Percentiles rank a stretch among this genome's conserved stretches.
Conservation (phyloP, 495 filamentous ascomycete genomes). For the Daldinia loculata region DNA sequence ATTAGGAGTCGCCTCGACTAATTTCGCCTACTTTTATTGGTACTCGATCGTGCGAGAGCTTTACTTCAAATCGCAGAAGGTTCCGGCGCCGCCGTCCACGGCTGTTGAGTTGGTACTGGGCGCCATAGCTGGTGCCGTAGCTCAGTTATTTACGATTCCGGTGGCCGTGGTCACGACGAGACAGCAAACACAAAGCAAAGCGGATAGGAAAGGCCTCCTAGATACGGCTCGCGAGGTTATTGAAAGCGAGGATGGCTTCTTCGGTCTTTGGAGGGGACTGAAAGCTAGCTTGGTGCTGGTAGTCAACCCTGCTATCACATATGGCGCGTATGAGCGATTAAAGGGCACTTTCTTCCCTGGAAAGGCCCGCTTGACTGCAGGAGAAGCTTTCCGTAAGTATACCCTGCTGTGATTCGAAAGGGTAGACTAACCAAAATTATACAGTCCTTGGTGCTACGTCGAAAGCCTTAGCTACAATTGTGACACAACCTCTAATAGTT, state of each 20-base stretch:
- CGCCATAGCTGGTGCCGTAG: slow-evolving; percentile 87
- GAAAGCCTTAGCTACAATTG: slow-evolving; percentile 90
- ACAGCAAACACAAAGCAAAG: slow-evolving; percentile 89
- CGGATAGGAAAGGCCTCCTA: slow-evolving; percentile 83
- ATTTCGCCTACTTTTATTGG: slow-evolving; percentile 99
- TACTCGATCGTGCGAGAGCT: slow-evolving; percentile 87
- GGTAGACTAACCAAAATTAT: slow-evolving; percentile 21
- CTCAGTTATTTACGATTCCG: slow-evolving; percentile 95
- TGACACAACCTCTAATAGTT: slow-evolving; percentile 95
- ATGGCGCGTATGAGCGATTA: slow-evolving; percentile 93
- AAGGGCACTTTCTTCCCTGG: slow-evolving; percentile 81
- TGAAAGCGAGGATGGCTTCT: slow-evolving; percentile 86
- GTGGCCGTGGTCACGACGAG: slow-evolving; percentile 94
- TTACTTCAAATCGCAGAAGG: slow-evolving; percentile 74
- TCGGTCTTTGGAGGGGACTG: slow-evolving; percentile 91
- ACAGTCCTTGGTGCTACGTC: slow-evolving; percentile 91
- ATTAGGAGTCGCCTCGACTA: slow-evolving; percentile 92
- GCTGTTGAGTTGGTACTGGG: slow-evolving; percentile 86
- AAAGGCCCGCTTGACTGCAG: slow-evolving; percentile 77
- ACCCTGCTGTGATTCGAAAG: neutral
- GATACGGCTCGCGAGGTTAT: slow-evolving; percentile 92
- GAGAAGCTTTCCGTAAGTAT: slow-evolving; percentile 89
- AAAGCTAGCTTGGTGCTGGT: slow-evolving; percentile 98
- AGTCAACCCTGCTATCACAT: slow-evolving; percentile 97
- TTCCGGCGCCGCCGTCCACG: slow-evolving; percentile 76